A percentile compares a stretch with the other conserved stretches of the same genome.
phyloP scores from a whole-genome alignment of 73 alveolate genomes.

The Paramecium caudatum region DNA sequence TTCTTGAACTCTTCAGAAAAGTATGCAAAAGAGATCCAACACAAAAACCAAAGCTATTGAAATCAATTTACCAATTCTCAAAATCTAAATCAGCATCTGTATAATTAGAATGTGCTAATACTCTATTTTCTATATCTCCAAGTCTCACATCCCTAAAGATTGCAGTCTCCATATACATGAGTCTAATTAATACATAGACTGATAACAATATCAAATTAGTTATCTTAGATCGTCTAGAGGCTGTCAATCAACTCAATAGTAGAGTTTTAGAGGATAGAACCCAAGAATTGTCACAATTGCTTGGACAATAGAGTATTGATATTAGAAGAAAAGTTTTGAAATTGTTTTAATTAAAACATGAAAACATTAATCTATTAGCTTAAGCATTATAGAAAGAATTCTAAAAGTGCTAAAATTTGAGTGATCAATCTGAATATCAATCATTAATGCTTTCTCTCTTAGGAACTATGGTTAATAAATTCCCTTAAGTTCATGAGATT shows the following conservation, averaged over 20 bases:
- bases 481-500: slow-evolving; percentile 39
- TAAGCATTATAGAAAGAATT: slow-evolving; percentile 45
- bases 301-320: slow-evolving; percentile 35
- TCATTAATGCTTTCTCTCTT: background rate
- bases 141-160: slow-evolving; percentile 86
- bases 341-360: slow-evolving; percentile 23
- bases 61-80: slow-evolving; percentile 83
- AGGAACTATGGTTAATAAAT: background rate
- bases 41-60: slow-evolving; percentile 83
- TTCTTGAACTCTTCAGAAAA: slow-evolving; percentile 87
- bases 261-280: slow-evolving; percentile 50
- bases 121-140: slow-evolving; percentile 85
- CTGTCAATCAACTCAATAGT: slow-evolving; percentile 38
- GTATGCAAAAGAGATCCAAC: slow-evolving; percentile 89
- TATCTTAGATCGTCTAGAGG: slow-evolving; percentile 81
- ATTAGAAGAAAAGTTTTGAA: slow-evolving; percentile 61
- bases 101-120: slow-evolving; percentile 89
- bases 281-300: background rate
- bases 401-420: background rate
- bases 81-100: slow-evolving; percentile 86
- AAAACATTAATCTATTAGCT: background rate
- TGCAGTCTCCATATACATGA: slow-evolving; percentile 85
- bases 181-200: slow-evolving; percentile 81
- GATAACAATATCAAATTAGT: slow-evolving; percentile 91
- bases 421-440: slow-evolving; percentile 42